Evolutionary conservation across 306 rosid species (phyloP).

Genomic region (Urtica urens): DNA sequence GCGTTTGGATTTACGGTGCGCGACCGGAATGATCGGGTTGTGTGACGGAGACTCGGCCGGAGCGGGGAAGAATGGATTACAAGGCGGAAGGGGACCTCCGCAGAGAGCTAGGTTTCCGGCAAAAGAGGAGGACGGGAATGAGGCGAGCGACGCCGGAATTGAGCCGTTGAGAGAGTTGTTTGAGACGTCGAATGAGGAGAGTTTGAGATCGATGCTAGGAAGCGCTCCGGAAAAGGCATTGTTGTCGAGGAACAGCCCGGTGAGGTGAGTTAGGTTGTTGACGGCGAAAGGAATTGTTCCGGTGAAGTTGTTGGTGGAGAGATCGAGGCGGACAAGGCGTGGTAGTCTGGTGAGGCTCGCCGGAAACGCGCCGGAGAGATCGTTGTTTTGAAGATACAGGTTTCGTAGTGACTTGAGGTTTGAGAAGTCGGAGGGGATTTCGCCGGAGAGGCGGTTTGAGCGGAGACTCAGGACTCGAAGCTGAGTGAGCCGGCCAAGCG

Average conservation of each 20-base stretch:
- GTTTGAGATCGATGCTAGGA: conserved; percentile 30
- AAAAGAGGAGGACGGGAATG: conserved; percentile 44
- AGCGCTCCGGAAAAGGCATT: conserved; percentile 55
- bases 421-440: conserved; percentile 70
- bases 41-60: conserved; percentile 54
- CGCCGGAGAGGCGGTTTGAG: conserved; percentile 53
- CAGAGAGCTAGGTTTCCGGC: conserved; percentile 68
- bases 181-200: conserved; percentile 43
- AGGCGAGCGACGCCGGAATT: conserved; percentile 40
- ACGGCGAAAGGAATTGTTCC: conserved; percentile 64
- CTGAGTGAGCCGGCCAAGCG: conserved; percentile 43
- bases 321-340: conserved; percentile 63
- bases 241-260: conserved; percentile 47
- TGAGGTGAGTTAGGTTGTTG: conserved; percentile 61
- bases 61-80: conserved; percentile 70
- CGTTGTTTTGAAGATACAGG: conserved; percentile 56
- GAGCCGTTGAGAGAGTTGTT: conserved; percentile 78
- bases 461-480: conserved; percentile 87
- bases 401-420: conserved; percentile 52
- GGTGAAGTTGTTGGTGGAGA: conserved; percentile 59
- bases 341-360: conserved; percentile 28
- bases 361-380: conserved; percentile 55
- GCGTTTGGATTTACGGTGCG: conserved; percentile 42
- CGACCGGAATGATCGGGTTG: conserved; percentile 11
- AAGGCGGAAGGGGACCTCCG: conserved; percentile 50